These are phyloP conservation scores for Claviceps sp. DNA, from an alignment of 2,329 filamentous ascomycete species.

Conservation along the genomic window DNA sequence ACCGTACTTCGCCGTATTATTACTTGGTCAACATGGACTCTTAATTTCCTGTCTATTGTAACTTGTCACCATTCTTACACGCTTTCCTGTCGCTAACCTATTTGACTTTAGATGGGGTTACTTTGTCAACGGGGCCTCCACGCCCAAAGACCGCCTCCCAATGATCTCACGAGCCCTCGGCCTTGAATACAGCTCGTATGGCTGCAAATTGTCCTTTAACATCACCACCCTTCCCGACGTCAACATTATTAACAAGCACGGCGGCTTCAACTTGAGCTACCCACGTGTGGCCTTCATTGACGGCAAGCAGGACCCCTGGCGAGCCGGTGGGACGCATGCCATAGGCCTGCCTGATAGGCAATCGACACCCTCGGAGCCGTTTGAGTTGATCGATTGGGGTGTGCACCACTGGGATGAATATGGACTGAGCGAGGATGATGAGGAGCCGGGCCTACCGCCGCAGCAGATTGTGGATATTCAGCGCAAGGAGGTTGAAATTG, in stretches of 20 bases:
- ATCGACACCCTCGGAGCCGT: slow-evolving; percentile 53
- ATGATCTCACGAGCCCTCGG: slow-evolving; percentile 59
- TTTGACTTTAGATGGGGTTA: slow-evolving; percentile 54
- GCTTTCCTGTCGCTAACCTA: neutral
- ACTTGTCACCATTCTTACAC: too few species aligned
- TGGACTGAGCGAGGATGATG: slow-evolving; percentile 34
- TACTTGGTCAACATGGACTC: too few species aligned
- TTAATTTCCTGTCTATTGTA: too few species aligned
- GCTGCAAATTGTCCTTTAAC: slow-evolving; percentile 58
- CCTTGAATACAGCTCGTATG: slow-evolving; percentile 44
- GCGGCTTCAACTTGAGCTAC: slow-evolving; percentile 59
- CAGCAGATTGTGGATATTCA: slow-evolving; percentile 45
- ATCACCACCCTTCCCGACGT: slow-evolving; percentile 50
- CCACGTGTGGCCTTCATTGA: slow-evolving; percentile 64
- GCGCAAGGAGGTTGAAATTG: slow-evolving; percentile 43
- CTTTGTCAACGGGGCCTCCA: slow-evolving; percentile 58
- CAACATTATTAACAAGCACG: slow-evolving; percentile 60
- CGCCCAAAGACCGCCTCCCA: slow-evolving; percentile 49
- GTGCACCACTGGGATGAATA: slow-evolving; percentile 78
- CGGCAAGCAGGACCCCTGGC: slow-evolving; percentile 70
- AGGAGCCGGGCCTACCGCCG: slow-evolving; percentile 48
- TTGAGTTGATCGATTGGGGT: slow-evolving; percentile 57
- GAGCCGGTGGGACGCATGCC: slow-evolving; percentile 57
- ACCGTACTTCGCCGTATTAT: too few species aligned
- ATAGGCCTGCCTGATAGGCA: slow-evolving; percentile 41